These are phyloP conservation scores for Metschnikowia peoriensis DNA, from an alignment of 805 yeast species.

Conservation along the genomic window DNA sequence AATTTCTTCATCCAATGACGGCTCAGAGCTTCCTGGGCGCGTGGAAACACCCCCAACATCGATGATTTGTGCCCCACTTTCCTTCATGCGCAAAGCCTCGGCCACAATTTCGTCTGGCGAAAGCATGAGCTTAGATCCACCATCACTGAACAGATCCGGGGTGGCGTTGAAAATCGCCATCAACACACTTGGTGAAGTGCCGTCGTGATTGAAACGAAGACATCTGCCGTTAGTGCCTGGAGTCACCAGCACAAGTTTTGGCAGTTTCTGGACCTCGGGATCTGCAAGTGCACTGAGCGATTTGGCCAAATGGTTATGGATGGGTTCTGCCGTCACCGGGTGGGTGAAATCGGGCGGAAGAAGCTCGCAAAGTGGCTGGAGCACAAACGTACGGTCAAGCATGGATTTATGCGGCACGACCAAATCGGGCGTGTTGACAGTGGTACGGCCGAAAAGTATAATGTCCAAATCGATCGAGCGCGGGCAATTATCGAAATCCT, in stretches of 20 bases:
- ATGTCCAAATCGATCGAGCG: constrained; percentile 89
- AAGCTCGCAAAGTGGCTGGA: constrained; percentile 84
- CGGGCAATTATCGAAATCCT: constrained; percentile 87
- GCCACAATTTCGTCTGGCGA: constrained; percentile 41
- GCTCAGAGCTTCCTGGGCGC: constrained; percentile 74
- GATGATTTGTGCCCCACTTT: constrained; percentile 67
- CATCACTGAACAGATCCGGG: constrained; percentile 95
- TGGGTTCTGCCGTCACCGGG: constrained; percentile 85
- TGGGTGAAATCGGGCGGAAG: constrained; percentile 64
- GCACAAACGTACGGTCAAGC: constrained; percentile 87
- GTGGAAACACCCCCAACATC: constrained; percentile 95
- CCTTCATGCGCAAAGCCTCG: constrained; percentile 49
- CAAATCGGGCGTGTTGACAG: constrained; percentile 56
- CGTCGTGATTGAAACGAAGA: constrained; percentile 44
- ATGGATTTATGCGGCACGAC: constrained; percentile 83
- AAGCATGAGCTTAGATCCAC: constrained; percentile 46
- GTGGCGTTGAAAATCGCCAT: constrained; percentile 92
- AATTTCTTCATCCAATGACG: constrained; percentile 64
- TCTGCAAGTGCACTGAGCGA: constrained; percentile 36
- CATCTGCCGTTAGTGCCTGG: constrained; percentile 34
- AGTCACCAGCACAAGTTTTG: constrained; percentile 46
- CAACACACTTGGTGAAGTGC: constrained; percentile 53
- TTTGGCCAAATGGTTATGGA: constrained; percentile 62
- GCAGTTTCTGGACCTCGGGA: constrained; percentile 49
- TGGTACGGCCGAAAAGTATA: constrained; percentile 60